A percentile compares a stretch with the other conserved stretches of the same genome.
Conservation (phyloP, 208 protist species). For the Leishmania arabica region DNA sequence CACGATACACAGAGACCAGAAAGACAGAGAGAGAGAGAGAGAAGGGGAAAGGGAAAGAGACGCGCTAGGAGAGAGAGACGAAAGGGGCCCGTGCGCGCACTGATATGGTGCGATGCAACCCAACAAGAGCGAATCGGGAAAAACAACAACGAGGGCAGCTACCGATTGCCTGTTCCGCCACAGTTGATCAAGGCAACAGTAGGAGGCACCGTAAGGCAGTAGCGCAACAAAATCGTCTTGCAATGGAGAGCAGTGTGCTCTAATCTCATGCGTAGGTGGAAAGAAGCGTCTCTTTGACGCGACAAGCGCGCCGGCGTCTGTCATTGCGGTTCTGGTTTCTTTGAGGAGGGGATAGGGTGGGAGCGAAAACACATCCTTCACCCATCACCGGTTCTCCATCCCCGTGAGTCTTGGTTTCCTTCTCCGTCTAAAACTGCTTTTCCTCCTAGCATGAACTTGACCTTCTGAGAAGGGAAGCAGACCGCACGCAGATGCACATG, state of each 20-base stretch:
- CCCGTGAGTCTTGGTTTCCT: background rate
- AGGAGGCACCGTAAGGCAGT: background rate
- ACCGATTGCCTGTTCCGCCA: background rate
- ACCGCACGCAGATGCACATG: background rate
- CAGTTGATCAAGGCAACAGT: background rate
- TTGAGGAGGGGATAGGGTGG: background rate
- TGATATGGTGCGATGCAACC: background rate
- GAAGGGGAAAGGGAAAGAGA: background rate
- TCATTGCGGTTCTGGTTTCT: background rate
- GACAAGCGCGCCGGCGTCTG: background rate
- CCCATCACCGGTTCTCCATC: background rate
- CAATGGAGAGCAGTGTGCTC: background rate
- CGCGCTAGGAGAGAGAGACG: background rate
- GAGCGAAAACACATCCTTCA: background rate
- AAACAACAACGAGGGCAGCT: background rate
- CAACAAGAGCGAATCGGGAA: background rate
- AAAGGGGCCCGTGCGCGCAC: background rate
- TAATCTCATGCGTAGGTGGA: background rate
- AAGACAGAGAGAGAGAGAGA: background rate
- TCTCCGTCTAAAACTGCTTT: background rate
- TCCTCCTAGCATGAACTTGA: background rate
- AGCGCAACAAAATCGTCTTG: background rate
- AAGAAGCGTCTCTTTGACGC: background rate
- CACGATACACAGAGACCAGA: background rate
- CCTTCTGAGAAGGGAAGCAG: slow-evolving; percentile 1